Evolutionary conservation across 73 alveolate species (phyloP).

Genomic region (Paramecium pentaurelia): DNA sequence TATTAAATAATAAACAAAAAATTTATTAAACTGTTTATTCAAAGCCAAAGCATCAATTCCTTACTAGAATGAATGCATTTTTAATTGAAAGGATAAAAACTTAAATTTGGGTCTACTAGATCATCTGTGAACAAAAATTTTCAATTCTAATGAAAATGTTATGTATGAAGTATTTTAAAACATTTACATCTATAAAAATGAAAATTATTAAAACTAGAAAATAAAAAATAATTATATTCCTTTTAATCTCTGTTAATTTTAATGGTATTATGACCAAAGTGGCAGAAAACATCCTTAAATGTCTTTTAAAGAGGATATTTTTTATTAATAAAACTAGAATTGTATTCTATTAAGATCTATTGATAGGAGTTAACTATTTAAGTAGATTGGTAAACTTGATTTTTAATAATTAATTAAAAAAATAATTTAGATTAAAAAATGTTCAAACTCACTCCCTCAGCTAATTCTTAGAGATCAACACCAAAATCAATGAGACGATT

Average conservation of each 20-base stretch:
- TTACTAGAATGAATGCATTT: background rate
- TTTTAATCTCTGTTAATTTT: background rate
- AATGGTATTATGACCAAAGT: background rate
- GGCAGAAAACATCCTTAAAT: background rate
- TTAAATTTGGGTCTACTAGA: background rate
- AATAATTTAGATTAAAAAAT: background rate
- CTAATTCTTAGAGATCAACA: background rate
- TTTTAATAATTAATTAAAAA: background rate
- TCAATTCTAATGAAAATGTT: too few species aligned
- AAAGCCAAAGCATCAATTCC: background rate
- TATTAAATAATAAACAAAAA: background rate
- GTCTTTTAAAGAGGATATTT: too few species aligned
- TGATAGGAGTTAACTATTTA: background rate
- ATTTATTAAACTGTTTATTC: too few species aligned
- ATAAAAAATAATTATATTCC: background rate
- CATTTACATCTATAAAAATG: background rate
- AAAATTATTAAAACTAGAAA: too few species aligned
- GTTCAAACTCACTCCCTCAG: background rate
- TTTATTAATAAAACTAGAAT: too few species aligned
- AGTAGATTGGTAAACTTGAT: background rate
- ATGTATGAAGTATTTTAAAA: background rate
- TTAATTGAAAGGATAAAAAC: background rate
- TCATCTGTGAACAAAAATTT: too few species aligned
- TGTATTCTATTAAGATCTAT: background rate
- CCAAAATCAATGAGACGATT: background rate